A percentile compares a stretch with the other conserved stretches of the same genome.
These are phyloP conservation scores for Coemansia sp. DNA, from an alignment of 192 early-diverging fungal species.

Conservation along the genomic window DNA sequence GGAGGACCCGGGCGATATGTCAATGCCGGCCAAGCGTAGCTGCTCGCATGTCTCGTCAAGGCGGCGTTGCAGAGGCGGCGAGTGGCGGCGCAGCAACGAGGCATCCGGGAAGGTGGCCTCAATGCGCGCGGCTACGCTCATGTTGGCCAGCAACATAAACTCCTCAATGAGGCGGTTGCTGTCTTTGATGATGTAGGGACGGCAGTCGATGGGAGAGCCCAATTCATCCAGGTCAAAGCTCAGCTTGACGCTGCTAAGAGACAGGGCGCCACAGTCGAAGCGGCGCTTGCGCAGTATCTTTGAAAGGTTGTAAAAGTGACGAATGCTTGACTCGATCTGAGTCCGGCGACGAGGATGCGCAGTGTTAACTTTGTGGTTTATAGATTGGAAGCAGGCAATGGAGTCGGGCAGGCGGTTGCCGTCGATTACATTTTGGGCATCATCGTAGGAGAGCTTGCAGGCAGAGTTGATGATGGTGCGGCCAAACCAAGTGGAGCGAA, in stretches of 20 bases:
- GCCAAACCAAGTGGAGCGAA: constrained; percentile 78
- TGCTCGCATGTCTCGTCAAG: constrained; percentile 26
- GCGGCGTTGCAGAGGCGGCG: constrained; percentile 47
- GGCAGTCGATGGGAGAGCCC: constrained; percentile 79
- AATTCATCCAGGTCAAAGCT: constrained; percentile 87
- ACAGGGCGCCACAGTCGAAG: constrained; percentile 81
- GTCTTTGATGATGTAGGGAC: constrained; percentile 55
- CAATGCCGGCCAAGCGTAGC: constrained; percentile 56
- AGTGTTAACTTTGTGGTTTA: constrained; percentile 3
- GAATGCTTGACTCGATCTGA: constrained; percentile 53
- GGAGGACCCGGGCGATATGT: constrained; percentile 54
- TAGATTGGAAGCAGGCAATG: constrained; percentile 10
- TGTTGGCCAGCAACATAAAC: constrained; percentile 87
- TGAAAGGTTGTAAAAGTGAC: constrained; percentile 54
- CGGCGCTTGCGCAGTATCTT: constrained; percentile 55
- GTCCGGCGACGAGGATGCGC: constrained; percentile 14
- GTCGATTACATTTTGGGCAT: constrained; percentile 83
- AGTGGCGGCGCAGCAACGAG: constrained; percentile 75
- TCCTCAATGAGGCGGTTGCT: constrained; percentile 95
- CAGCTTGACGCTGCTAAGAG: constrained; percentile 86
- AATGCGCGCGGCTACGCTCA: constrained; percentile 87
- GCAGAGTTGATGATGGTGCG: constrained; percentile 86
- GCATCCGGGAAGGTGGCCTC: constrained; percentile 67
- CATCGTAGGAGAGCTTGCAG: constrained; percentile 89
- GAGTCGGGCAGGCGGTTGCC: constrained; percentile 9